phyloP scores from a whole-genome alignment of 306 rosid species.

The Luffa aegyptiaca region DNA sequence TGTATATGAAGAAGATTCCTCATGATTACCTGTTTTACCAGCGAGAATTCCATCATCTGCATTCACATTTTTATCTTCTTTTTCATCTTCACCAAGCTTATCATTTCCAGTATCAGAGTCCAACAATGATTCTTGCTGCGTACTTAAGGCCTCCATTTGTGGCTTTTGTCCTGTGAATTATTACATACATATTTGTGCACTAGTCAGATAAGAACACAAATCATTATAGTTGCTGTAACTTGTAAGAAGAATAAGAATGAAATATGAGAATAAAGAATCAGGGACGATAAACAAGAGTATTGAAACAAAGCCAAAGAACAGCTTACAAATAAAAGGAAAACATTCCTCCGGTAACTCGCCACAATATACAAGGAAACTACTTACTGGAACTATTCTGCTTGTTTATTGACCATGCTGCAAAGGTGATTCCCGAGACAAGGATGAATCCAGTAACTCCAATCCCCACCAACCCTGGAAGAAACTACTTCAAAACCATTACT shows the following conservation, averaged over 20 bases:
- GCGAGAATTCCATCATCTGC: conserved; percentile 29
- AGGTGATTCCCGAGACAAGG: conserved; percentile 57
- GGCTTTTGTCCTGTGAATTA: conserved; percentile 39
- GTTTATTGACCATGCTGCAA: conserved; percentile 55
- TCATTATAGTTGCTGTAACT: background rate
- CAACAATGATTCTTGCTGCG: conserved; percentile 51
- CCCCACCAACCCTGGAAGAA: conserved; percentile 79
- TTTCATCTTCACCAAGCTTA: conserved; percentile 18
- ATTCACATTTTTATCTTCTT: conserved; percentile 14
- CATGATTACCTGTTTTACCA: conserved; percentile 34
- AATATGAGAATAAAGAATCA: background rate
- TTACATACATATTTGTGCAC: conserved; percentile 5
- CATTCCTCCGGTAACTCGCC: background rate
- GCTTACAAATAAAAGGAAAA: background rate
- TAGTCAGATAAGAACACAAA: background rate
- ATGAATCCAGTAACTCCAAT: conserved; percentile 76
- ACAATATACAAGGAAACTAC: conserved; percentile 14
- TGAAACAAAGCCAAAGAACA: background rate
- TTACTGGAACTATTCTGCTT: conserved; percentile 46
- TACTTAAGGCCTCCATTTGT: conserved; percentile 61
- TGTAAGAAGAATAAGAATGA: background rate
- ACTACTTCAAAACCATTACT: conserved; percentile 54
- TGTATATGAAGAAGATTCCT: conserved; percentile 41
- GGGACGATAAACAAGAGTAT: background rate
- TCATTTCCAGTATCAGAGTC: conserved; percentile 39